These are phyloP conservation scores for Camelina sativa DNA, from an alignment of 345 rosid species.

Conservation along the genomic window DNA sequence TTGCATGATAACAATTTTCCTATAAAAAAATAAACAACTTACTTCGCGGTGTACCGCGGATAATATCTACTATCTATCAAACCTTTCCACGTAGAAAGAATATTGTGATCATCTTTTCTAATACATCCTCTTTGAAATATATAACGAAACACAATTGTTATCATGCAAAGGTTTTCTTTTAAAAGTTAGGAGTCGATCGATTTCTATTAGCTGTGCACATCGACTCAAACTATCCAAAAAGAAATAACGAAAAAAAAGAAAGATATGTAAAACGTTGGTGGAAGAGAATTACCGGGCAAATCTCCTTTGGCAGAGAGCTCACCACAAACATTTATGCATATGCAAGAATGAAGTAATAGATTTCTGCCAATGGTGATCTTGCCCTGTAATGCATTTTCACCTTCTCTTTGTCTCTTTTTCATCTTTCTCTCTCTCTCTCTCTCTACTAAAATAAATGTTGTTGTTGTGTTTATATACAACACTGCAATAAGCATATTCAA, in stretches of 20 bases:
- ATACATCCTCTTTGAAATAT: background rate
- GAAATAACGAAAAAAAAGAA: background rate
- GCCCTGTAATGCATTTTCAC: conserved; percentile 39
- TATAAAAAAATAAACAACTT: no score
- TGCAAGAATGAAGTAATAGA: conserved; percentile 27
- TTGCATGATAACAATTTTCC: no score
- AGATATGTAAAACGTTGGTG: background rate
- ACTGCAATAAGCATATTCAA: conserved; percentile 34
- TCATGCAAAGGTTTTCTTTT: background rate
- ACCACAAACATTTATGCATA: conserved; percentile 21
- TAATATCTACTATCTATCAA: no score
- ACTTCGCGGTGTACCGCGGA: no score
- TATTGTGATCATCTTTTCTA: background rate
- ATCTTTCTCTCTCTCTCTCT: conserved; percentile 15
- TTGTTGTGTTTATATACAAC: conserved; percentile 32
- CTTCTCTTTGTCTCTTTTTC: conserved; percentile 8
- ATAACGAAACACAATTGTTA: background rate
- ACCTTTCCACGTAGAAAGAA: background rate
- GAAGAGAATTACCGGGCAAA: conserved; percentile 35
- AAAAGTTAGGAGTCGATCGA: background rate
- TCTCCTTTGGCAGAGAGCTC: conserved; percentile 37
- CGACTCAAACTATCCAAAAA: background rate
- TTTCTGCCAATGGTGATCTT: conserved; percentile 36
- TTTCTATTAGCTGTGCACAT: background rate
- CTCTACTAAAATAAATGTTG: background rate